These are phyloP conservation scores for Ceratocystis variospora DNA, from an alignment of 2,329 filamentous ascomycete genomes.

Conservation along the genomic window DNA sequence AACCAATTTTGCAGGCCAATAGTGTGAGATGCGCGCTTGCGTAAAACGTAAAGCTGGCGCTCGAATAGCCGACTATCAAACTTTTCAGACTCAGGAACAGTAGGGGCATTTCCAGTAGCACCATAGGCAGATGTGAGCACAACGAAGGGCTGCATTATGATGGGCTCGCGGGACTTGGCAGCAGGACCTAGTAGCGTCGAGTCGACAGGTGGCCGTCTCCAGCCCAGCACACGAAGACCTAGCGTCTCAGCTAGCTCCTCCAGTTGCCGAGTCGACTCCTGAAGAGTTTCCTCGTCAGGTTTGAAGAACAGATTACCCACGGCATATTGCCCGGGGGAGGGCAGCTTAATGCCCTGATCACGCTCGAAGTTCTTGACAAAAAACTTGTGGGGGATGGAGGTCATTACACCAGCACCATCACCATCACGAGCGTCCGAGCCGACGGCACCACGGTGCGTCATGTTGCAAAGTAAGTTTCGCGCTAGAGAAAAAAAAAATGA, in stretches of 20 bases:
- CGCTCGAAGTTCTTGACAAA: constrained; percentile 97
- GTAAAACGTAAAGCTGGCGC: constrained; percentile 81
- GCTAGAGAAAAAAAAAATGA: constrained; percentile 36
- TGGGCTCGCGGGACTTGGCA: constrained; percentile 83
- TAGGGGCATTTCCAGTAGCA: constrained; percentile 55
- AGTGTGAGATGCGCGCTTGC: constrained; percentile 87
- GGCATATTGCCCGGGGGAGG: constrained; percentile 82
- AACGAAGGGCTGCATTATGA: constrained; percentile 90
- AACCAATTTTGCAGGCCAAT: constrained; percentile 98
- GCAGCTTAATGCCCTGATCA: constrained; percentile 76
- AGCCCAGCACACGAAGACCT: constrained; percentile 81
- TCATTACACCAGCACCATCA: constrained; percentile 98
- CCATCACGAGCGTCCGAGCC: constrained; percentile 96
- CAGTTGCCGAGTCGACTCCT: constrained; percentile 83
- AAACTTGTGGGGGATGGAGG: constrained; percentile 94
- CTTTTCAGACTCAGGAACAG: constrained; percentile 53
- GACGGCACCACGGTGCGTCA: constrained; percentile 98
- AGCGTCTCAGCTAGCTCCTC: constrained; percentile 84
- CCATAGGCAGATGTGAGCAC: constrained; percentile 79
- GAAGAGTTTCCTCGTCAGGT: constrained; percentile 77
- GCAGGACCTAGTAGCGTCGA: constrained; percentile 86
- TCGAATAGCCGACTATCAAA: constrained; percentile 84
- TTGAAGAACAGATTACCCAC: constrained; percentile 98
- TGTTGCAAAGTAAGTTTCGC: constrained; percentile 93
- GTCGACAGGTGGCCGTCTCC: constrained; percentile 90